Conservation (phyloP, 2,329 filamentous ascomycete species). For the Colletotrichum plurivorum region DNA sequence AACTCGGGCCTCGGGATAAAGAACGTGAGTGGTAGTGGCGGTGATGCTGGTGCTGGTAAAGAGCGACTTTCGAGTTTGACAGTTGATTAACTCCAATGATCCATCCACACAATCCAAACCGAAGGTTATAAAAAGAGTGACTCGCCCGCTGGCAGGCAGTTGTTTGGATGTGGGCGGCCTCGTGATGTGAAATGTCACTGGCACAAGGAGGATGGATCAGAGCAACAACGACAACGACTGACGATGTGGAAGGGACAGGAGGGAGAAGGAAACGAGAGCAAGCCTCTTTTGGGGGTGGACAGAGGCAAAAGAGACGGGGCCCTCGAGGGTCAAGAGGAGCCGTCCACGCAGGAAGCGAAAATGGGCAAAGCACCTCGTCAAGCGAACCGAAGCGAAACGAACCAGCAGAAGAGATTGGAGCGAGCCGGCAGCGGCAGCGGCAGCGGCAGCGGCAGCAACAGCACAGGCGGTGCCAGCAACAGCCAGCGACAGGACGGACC, state of each 20-base stretch:
- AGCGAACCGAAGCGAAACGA: constrained; percentile 41
- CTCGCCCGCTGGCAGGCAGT: constrained; percentile 70
- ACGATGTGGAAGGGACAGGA: constrained; percentile 46
- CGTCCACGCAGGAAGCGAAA: constrained; percentile 7
- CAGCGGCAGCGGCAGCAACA: too few species aligned
- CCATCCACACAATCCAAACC: constrained; percentile 43
- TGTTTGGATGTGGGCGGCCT: constrained; percentile 54
- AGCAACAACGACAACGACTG: constrained; percentile 46
- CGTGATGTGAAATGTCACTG: constrained; percentile 38
- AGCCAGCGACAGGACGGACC: neutral
- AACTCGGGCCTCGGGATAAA: constrained; percentile 16
- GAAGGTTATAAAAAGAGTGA: constrained; percentile 65
- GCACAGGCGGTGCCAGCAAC: too few species aligned
- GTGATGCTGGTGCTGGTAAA: constrained; percentile 41
- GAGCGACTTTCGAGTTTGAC: constrained; percentile 50
- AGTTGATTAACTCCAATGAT: constrained; percentile 22
- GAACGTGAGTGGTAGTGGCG: constrained; percentile 12
- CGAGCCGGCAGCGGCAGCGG: neutral
- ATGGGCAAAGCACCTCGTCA: constrained; percentile 26
- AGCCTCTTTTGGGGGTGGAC: constrained; percentile 40
- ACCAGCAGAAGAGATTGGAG: constrained; percentile 30
- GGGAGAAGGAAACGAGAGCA: constrained; percentile 42
- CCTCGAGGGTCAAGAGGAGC: constrained; percentile 23
- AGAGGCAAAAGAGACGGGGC: constrained; percentile 42
- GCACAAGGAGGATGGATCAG: constrained; percentile 43